Evolutionary conservation across 1,139 yeast genomes (phyloP).

Genomic region (Yamadazyma dendronema): DNA sequence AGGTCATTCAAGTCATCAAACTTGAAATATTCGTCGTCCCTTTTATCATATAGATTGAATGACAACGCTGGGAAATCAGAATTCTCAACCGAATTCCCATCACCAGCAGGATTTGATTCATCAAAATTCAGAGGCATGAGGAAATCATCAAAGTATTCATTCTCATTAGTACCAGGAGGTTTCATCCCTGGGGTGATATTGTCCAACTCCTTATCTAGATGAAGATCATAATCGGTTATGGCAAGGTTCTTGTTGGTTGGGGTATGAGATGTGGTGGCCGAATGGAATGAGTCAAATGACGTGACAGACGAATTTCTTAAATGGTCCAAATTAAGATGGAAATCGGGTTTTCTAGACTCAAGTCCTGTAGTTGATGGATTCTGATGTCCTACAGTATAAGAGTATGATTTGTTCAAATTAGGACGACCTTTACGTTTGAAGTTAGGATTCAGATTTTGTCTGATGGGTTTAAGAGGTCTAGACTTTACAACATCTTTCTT

Average conservation of each 20-base stretch:
- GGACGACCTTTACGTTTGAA: constrained; percentile 14
- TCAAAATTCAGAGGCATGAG: constrained; percentile 14
- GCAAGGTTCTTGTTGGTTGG: constrained; percentile 5
- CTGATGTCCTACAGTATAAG: constrained; percentile 9
- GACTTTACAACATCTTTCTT: constrained; percentile 2
- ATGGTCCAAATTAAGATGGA: constrained; percentile 14
- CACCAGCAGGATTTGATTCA: neutral
- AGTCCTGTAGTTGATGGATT: neutral
- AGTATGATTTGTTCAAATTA: constrained; percentile 13
- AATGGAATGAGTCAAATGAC: constrained; percentile 7
- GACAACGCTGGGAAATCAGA: constrained; percentile 23
- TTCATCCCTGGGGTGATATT: constrained; percentile 40
- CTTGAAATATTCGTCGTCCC: neutral
- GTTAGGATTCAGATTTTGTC: constrained; percentile 16
- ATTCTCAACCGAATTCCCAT: constrained; percentile 7
- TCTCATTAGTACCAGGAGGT: constrained; percentile 34
- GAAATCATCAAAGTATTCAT: constrained; percentile 34
- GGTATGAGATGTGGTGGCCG: constrained; percentile 1
- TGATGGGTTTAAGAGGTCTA: constrained; percentile 15
- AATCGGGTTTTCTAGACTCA: constrained; percentile 14
- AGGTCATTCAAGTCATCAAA: neutral
- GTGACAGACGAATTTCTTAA: constrained; percentile 10
- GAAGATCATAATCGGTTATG: constrained; percentile 14
- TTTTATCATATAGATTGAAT: constrained; percentile 19
- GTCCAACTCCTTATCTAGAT: constrained; percentile 14